phyloP scores from a whole-genome alignment of 371 early-diverging fungal species.

The Saksenaea vasiformis region DNA sequence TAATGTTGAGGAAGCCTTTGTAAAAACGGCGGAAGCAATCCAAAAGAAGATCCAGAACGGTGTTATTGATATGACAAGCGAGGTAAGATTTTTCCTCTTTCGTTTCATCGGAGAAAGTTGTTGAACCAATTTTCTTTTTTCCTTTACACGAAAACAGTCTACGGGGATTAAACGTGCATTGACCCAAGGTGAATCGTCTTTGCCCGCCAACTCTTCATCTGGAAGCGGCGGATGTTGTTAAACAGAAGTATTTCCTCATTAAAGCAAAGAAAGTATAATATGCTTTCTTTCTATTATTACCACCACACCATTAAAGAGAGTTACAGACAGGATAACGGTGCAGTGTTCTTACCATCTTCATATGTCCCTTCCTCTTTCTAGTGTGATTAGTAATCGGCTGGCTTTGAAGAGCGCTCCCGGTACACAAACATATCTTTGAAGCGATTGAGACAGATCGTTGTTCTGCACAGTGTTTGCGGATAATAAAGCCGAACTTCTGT shows the following conservation, averaged over 20 bases:
- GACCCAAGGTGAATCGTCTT: slow-evolving; percentile 46
- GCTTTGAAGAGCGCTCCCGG: no score
- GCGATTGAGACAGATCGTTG: no score
- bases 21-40: slow-evolving; percentile 44
- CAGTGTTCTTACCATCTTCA: no score
- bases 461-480: no score
- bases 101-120: background rate
- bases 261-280: no score
- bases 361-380: no score
- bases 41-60: slow-evolving; percentile 48
- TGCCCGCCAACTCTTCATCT: slow-evolving; percentile 46
- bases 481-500: no score
- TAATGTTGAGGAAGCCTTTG: slow-evolving; percentile 82
- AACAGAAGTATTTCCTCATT: background rate
- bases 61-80: slow-evolving; percentile 44
- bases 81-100: slow-evolving; percentile 35
- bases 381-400: no score
- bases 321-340: no score
- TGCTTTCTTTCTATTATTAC: no score
- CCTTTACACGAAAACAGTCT: slow-evolving; percentile 18
- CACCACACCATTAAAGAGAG: no score
- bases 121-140: background rate
- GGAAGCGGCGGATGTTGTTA: slow-evolving; percentile 48
- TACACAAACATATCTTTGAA: no score
- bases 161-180: slow-evolving; percentile 52